Evolutionary conservation across 2,329 filamentous ascomycete genomes (phyloP).

Genomic region (Ilyonectria robusta): DNA sequence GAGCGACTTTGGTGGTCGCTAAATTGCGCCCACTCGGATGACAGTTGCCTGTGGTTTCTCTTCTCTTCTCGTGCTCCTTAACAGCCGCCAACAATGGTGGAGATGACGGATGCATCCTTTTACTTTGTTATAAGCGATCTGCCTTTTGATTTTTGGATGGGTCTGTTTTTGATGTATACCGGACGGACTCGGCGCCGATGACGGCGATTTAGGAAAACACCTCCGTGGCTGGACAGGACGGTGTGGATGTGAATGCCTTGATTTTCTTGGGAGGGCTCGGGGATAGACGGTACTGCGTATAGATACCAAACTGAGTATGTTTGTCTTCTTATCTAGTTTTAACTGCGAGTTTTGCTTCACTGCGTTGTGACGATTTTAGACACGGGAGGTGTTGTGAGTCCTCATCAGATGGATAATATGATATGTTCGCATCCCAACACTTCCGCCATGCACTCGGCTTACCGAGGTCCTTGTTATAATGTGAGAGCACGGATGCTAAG

Average conservation of each 20-base stretch:
- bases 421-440: too few relatives aligned
- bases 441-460: too few relatives aligned
- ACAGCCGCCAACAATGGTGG: slow-evolving; percentile 9
- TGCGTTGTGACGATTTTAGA: slow-evolving; percentile 23
- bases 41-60: slow-evolving; percentile 16
- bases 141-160: slow-evolving; percentile 23
- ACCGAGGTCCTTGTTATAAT: too few relatives aligned
- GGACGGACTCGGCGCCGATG: slow-evolving; percentile 31
- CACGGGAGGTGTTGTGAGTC: background rate
- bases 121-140: slow-evolving; percentile 32
- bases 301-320: slow-evolving; percentile 48
- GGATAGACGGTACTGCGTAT: slow-evolving; percentile 48
- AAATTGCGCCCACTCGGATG: slow-evolving; percentile 14
- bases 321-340: slow-evolving; percentile 23
- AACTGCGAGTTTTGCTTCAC: background rate
- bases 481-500: background rate
- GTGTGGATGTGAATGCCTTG: slow-evolving; percentile 31
- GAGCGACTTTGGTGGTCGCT: slow-evolving; percentile 48
- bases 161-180: slow-evolving; percentile 27
- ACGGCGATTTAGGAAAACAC: slow-evolving; percentile 34
- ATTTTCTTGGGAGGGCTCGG: slow-evolving; percentile 36
- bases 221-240: slow-evolving; percentile 25
- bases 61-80: slow-evolving; percentile 21
- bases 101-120: slow-evolving; percentile 18
- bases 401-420: background rate